Conservation (phyloP, 352 stramenopile species). For the Globisporangium radiosum region DNA sequence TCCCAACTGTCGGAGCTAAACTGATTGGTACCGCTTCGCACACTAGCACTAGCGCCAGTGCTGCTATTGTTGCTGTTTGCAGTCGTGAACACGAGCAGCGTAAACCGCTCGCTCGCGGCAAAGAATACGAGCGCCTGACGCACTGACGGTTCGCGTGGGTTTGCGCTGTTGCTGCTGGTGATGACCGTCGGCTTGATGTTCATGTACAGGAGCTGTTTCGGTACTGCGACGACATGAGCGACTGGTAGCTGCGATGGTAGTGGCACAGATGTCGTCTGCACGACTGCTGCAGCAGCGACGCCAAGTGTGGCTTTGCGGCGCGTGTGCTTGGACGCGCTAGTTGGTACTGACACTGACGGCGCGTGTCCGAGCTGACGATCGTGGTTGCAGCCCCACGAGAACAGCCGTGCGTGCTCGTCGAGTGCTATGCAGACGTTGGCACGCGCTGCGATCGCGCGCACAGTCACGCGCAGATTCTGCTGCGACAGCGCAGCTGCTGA, state of each 20-base stretch:
- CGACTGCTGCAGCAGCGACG: no score
- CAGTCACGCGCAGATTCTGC: conserved; percentile 25
- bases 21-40: no score
- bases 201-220: conserved; percentile 40
- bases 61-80: conserved; percentile 9
- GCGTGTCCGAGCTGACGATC: conserved; percentile 26
- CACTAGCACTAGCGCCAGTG: no score
- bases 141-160: not conserved
- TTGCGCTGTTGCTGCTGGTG: conserved; percentile 5
- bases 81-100: conserved; percentile 39
- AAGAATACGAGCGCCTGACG: conserved; percentile 28
- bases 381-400: conserved; percentile 43
- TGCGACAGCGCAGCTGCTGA: not conserved
- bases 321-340: no score
- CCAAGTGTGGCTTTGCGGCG: no score
- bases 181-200: conserved; percentile 14
- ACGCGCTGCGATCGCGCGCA: conserved; percentile 27
- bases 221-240: conserved; percentile 2
- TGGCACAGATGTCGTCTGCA: no score
- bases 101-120: conserved; percentile 37
- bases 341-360: no score
- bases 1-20: no score
- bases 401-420: conserved; percentile 43
- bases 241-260: no score
- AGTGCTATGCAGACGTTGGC: conserved; percentile 28